Evolutionary conservation across 805 yeast species (phyloP).

Genomic region (Saitoella complicata): DNA sequence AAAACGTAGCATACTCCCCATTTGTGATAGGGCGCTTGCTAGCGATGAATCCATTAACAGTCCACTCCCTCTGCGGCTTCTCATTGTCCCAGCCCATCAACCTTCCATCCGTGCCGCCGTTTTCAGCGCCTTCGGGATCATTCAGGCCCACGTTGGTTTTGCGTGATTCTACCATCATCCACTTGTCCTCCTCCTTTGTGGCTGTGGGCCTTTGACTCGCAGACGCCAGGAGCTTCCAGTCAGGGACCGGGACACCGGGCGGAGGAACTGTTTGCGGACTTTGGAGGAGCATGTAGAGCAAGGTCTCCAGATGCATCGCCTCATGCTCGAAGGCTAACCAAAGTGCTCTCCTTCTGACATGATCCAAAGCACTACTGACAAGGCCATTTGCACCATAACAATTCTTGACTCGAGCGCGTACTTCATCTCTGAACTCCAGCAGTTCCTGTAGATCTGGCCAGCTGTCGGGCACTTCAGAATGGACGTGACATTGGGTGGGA

Average conservation of each 20-base stretch:
- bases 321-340: slow-evolving; percentile 15
- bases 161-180: neutral
- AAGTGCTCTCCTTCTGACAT: slow-evolving; percentile 7
- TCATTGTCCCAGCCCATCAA: slow-evolving; percentile 14
- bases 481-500: slow-evolving; percentile 13
- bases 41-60: slow-evolving; percentile 5
- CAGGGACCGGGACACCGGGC: slow-evolving; percentile 4
- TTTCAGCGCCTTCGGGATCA: slow-evolving; percentile 4
- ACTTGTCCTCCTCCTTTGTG: neutral
- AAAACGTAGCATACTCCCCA: slow-evolving; percentile 7
- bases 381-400: neutral
- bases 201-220: no score
- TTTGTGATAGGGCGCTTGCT: slow-evolving; percentile 11
- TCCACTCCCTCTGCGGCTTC: slow-evolving; percentile 6
- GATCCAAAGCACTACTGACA: neutral
- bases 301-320: slow-evolving; percentile 15
- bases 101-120: neutral
- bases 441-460: slow-evolving; percentile 10
- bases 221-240: neutral
- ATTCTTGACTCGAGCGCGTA: slow-evolving; percentile 5
- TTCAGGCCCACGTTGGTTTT: slow-evolving; percentile 6
- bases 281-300: slow-evolving; percentile 13
- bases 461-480: slow-evolving; percentile 8
- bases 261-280: slow-evolving; percentile 7
- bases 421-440: slow-evolving; percentile 3